Conservation (phyloP, 495 filamentous ascomycete species). For the Rostrohypoxylon terebratum region DNA sequence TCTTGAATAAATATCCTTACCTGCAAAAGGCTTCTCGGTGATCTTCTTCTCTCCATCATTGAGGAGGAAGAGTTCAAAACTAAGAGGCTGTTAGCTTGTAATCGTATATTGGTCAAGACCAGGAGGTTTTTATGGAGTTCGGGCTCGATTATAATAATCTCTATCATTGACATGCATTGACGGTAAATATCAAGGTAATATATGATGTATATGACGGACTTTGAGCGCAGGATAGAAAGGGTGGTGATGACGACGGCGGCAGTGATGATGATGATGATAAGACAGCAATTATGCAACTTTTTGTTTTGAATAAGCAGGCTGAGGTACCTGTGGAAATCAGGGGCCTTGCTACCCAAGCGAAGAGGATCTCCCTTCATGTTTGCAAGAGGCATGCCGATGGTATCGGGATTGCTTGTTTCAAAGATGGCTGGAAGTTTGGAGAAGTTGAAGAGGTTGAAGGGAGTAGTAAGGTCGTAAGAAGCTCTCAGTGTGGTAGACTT, state of each 20-base stretch:
- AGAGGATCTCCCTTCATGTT: neutral
- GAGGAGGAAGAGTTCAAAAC: conserved; percentile 92
- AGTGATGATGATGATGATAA: neutral
- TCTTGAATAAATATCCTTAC: conserved; percentile 61
- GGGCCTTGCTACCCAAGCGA: neutral
- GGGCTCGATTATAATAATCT: neutral
- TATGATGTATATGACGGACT: neutral
- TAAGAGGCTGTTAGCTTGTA: conserved; percentile 55
- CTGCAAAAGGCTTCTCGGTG: conserved; percentile 83
- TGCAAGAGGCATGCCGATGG: neutral
- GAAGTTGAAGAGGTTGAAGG: neutral
- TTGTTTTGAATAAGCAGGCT: neutral
- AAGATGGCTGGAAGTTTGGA: neutral
- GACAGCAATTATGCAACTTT: neutral
- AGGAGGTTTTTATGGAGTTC: neutral
- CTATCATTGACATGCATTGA: neutral
- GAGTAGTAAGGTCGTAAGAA: neutral
- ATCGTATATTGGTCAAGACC: neutral
- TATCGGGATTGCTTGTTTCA: neutral
- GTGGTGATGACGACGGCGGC: neutral
- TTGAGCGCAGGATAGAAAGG: neutral
- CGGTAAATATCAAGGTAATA: neutral
- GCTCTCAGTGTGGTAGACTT: neutral
- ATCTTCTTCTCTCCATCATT: conserved; percentile 88
- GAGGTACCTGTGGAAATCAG: neutral